These are phyloP conservation scores for Tuber umbilicatum DNA, from an alignment of 495 filamentous ascomycete species.

Conservation along the genomic window DNA sequence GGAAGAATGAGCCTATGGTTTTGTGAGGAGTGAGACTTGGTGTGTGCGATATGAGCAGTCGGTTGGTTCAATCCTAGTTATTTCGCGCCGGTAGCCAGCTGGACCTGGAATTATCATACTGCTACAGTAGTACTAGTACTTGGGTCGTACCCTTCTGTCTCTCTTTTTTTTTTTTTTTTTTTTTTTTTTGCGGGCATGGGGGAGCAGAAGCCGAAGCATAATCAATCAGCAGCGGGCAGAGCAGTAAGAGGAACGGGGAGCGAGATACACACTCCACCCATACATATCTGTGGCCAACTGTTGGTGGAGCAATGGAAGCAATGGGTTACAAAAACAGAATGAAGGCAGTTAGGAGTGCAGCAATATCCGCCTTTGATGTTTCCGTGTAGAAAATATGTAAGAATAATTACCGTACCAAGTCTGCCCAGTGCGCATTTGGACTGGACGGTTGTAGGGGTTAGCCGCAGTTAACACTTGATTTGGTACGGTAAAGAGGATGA, in stretches of 20 bases:
- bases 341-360: not conserved
- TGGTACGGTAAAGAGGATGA: not conserved
- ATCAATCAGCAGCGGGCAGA: not conserved
- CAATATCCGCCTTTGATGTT: not conserved
- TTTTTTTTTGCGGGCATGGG: not conserved
- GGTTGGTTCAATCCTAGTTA: not conserved
- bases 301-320: not conserved
- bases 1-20: not conserved
- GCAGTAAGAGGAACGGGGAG: not conserved
- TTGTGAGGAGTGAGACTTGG: conserved; percentile 20
- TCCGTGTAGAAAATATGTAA: conserved; percentile 1
- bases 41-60: conserved; percentile 9
- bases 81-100: not conserved
- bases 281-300: not conserved
- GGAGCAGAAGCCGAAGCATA: not conserved
- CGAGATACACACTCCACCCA: conserved; percentile 1
- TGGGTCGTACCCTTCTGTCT: not conserved
- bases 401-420: conserved; percentile 2
- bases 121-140: not conserved
- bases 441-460: not conserved
- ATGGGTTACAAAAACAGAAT: conserved; percentile 1
- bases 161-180: not conserved
- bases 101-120: not conserved
- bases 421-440: not conserved
- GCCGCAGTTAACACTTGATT: not conserved